Conservation (phyloP, 2,329 filamentous ascomycete genomes). For the Monilinia fructigena region DNA sequence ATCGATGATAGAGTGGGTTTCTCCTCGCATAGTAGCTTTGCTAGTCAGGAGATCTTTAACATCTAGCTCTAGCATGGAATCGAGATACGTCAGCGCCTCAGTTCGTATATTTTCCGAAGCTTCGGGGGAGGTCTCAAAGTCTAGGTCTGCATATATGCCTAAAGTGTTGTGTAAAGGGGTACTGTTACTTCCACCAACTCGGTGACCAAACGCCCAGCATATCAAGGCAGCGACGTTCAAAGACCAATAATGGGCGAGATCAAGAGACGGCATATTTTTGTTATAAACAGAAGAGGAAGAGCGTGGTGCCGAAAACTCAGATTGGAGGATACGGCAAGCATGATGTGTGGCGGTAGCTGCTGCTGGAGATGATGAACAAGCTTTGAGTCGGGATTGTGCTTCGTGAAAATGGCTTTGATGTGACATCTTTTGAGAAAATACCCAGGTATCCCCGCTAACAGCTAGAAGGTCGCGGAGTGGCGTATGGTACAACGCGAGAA, state of each 20-base stretch:
- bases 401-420: conserved; percentile 47
- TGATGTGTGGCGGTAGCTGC: conserved; percentile 50
- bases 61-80: conserved; percentile 44
- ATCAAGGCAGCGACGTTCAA: conserved; percentile 58
- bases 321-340: conserved; percentile 51
- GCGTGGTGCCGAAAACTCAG: conserved; percentile 45
- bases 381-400: conserved; percentile 48
- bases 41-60: conserved; percentile 43
- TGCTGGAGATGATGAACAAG: conserved; percentile 48
- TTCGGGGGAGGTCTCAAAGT: neutral
- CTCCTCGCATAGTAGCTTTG: conserved; percentile 43
- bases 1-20: conserved; percentile 49
- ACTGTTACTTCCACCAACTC: conserved; percentile 14
- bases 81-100: conserved; percentile 40
- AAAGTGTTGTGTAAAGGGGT: neutral
- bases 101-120: conserved; percentile 19
- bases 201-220: conserved; percentile 56
- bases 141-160: neutral
- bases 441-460: conserved; percentile 58
- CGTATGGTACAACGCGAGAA: conserved; percentile 57
- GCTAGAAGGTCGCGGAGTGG: conserved; percentile 58
- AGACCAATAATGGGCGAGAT: conserved; percentile 53
- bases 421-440: conserved; percentile 55
- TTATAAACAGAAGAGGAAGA: neutral
- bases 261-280: conserved; percentile 15